Base-by-base conservation (phyloP, 805 yeast genomes). In the Candida namnaoensis region DNA sequence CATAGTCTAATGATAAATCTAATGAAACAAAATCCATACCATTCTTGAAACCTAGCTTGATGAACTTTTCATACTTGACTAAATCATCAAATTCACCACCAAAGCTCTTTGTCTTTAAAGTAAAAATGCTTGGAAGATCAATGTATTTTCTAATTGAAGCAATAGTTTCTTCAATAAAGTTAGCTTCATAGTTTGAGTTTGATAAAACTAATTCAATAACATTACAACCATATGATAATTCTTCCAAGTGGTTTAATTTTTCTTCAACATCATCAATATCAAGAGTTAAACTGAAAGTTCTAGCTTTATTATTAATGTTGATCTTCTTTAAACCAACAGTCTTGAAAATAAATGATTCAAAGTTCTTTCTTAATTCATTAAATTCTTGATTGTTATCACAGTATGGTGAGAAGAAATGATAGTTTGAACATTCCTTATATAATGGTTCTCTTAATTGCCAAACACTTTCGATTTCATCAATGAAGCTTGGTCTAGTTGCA, bases 131-230 rank as follows among this genome's bases (percentile, higher is more conserved):
- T 34, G 98, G 96, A 41, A 88, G 62, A 32, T 67, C 64, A 13
- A 83, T 69, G 38, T 71, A 70, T 56, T 73, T 72, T 57, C 96
- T 78, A 48, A 91, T 62, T 13, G 71, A 51, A 2, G 88, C 84
- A 41, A 87, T 64, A 58, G 88, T 96, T 46, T 76, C 78, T 43
- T 82, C 79, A 30, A 90, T 87, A 57, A 71, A 84, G 8, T 68
- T 69, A 19, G 61, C 51, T 32, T 71, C 69, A 46, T 65, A 66
- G 8, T 73, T 68, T 41, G 72, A 41, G 19, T 42, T 35, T 62
- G 46, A 88, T 69, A 45, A 77, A 68, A 61, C 87, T 95, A 91
- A 66, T 57, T 91, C 96, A 33, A 91, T 80, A 7, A 95, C 96
- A 48, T 76, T 74, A 48, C 82, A 74, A 4, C 96, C 97, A 41